Evolutionary conservation across 768 basidiomycete genomes (phyloP), one percentile per base, ranked within the genome.

Genomic region (Podaxis carcinomalis): DNA sequence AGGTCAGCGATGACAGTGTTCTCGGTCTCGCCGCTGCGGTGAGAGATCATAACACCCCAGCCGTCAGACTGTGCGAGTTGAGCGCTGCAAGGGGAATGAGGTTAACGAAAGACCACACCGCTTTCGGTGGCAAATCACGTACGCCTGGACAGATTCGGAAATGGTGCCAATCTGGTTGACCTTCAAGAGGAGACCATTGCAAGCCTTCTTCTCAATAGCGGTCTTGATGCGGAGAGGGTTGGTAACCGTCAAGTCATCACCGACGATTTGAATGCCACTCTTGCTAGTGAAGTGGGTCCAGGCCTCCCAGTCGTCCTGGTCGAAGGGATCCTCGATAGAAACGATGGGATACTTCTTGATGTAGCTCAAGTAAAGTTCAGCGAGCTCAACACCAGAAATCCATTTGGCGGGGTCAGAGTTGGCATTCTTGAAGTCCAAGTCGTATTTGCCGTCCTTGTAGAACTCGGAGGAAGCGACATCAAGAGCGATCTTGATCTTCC

Each of bases 401-500:
- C 92, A 97, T 77, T 98, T 96, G 78, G 86, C 88, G 50, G 92
- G 85, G 79, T 99, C 96, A 55, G 95, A 97, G 82, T 99, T 97
- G 75, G 96, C 92, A 86, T 98, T 98, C 86, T 99, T 95, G 85
- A 94, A 95, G 82, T 98, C 95, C 64, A 98, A 79, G 72, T 98
- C 96, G 77, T 99, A 99, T 80, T 98, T 98, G 69, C 95, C 96
- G 4, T 98, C 95, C 87, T 97, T 98, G 89, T 93, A 99, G 84
- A 99, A 99, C 77, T 99, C 97, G 75, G 96, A 98, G 2, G 95
- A 97, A 59, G 97, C 97, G 66, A 97, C 95, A 70, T 97, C 96
- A 66, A 99, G 92, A 62, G 91, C 96, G 74, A 99, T 98, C 79
- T 98, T 92, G 79, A 99, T 88, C 81, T 97, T 97, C 72, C 94